Evolutionary conservation across 345 rosid genomes (phyloP), one percentile per base, ranked within the genome.

Genomic region (Salix exigua): DNA sequence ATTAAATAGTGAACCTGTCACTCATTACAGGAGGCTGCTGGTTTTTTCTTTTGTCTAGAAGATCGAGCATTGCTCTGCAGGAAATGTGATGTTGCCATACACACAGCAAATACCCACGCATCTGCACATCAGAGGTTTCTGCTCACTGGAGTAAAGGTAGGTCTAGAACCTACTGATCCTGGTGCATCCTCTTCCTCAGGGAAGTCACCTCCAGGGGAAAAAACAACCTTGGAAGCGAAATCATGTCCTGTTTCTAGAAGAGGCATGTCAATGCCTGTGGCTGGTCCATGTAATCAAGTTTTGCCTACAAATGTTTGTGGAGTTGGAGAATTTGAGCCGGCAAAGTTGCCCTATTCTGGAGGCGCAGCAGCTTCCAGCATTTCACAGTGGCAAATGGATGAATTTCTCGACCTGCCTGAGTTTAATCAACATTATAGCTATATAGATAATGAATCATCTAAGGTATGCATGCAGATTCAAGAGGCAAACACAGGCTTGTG

Each of bases 21-120:
- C 69, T 73, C 30, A 60, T 82, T 75, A 62, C 90, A 96, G 99
- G 99, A 96, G 80, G 77, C 88, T 18, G 86, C 94, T 70, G 99
- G 99, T 14, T 88, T 91, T 84, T 96, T 96, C 96, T 96, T 96
- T 69, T 96, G 99, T 82, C 84, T 96, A 73, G 91, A 96, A 85
- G 99, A 96, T 78, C 85, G 98, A 83, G 98, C 99, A 55, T 85
- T 96, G 60, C 92, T 96, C 33, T 96, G 99, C 84, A 83, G 98
- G 85, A 96, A 93, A 86, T 96, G 99, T 80, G 99, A 96, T 80
- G 86, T 93, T 76, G 83, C 94, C 40, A 89, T 96, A 77, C 99
- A 96, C 78, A 77, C 94, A 2, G 94, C 80, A 38, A 96, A 93
- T 79, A 58, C 83, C 58, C 88, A 81, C 79, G 98, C 92, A 37